A percentile compares a stretch with the other conserved stretches of the same genome.
Evolutionary conservation across 1,284 basidiomycete genomes (phyloP).

Genomic region (Puccinia novopanici): DNA sequence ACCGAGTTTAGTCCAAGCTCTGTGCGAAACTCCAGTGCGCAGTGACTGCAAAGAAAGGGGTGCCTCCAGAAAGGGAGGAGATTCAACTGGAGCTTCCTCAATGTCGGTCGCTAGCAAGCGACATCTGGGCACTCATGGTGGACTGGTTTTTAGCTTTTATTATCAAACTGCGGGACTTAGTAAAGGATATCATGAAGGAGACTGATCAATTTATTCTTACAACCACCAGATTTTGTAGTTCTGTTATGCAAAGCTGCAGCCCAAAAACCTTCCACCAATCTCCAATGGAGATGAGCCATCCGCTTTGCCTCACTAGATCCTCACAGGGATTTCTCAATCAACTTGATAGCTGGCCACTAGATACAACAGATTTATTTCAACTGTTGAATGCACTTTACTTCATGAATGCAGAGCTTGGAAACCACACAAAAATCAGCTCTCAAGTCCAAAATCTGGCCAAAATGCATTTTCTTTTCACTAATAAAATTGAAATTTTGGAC

Average conservation of each 20-base stretch:
- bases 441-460: slow-evolving; percentile 7
- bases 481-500: neutral
- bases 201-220: neutral
- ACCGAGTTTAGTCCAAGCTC: too few species aligned
- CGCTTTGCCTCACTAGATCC: neutral
- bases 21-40: too few species aligned
- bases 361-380: slow-evolving; percentile 4
- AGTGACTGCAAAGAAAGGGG: too few species aligned
- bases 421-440: slow-evolving; percentile 10
- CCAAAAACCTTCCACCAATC: neutral
- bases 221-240: neutral
- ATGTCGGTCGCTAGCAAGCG: too few species aligned
- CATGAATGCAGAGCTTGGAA: neutral
- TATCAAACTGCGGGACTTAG: neutral
- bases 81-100: too few species aligned
- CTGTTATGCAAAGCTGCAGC: neutral
- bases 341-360: neutral
- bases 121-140: too few species aligned
- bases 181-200: neutral
- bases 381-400: neutral
- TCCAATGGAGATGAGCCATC: neutral
- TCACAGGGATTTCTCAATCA: neutral
- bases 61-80: too few species aligned
- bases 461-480: neutral
- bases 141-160: neutral